phyloP scores from a whole-genome alignment of 768 basidiomycete species.

The Mrakia frigida region DNA sequence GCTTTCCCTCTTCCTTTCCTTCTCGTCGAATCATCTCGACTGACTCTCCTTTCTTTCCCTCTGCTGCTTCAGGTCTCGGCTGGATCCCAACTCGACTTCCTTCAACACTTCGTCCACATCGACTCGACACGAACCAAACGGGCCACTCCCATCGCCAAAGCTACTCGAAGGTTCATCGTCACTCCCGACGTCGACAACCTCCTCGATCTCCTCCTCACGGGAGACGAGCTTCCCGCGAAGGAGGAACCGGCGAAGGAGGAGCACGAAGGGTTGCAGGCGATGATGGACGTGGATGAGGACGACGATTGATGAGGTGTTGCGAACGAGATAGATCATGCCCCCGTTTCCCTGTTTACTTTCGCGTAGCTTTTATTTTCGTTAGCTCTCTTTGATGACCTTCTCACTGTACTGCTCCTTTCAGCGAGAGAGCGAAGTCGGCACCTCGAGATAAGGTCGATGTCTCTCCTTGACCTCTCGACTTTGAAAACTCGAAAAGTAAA shows the following conservation, averaged over 20 bases:
- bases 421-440: background rate
- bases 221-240: background rate
- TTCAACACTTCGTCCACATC: constrained; percentile 32
- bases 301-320: background rate
- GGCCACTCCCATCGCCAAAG: constrained; percentile 19
- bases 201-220: constrained; percentile 7
- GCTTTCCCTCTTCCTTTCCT: no score
- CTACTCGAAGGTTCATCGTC: constrained; percentile 29
- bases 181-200: constrained; percentile 31
- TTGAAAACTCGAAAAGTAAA: no score
- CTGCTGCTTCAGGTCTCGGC: constrained; percentile 24
- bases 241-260: background rate
- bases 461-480: no score
- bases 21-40: background rate
- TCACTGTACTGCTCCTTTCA: background rate
- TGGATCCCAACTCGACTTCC: constrained; percentile 31
- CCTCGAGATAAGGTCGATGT: background rate
- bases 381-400: background rate
- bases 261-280: background rate
- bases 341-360: background rate
- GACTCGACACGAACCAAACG: constrained; percentile 17
- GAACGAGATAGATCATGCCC: background rate
- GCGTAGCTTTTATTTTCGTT: background rate
- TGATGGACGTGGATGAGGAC: background rate
- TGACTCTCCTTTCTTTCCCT: background rate